Evolutionary conservation across 129 eudicot genomes (phyloP).

Genomic region (Heracleum sosnowskyi): DNA sequence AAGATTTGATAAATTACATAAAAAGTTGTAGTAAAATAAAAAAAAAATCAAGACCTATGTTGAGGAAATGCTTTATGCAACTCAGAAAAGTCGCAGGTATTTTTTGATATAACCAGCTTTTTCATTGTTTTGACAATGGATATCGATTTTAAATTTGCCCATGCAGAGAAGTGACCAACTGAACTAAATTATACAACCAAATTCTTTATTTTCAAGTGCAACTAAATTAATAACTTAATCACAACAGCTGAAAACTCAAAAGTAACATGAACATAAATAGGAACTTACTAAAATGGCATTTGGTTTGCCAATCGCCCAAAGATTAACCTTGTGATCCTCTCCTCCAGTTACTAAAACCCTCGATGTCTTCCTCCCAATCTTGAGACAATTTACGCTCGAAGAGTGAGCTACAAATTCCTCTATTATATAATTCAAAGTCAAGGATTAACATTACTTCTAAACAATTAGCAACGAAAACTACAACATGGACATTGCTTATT

Average conservation of each 20-base stretch:
- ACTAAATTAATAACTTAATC: not conserved
- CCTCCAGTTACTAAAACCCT: constrained; percentile 97
- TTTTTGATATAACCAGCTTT: not conserved
- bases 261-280: not conserved
- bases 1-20: not conserved
- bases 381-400: constrained; percentile 81
- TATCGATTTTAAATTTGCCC: not conserved
- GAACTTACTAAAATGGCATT: constrained; percentile 74
- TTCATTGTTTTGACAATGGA: too few species aligned
- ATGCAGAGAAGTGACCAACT: not conserved
- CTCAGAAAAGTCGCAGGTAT: not conserved
- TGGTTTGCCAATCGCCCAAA: constrained; percentile 98
- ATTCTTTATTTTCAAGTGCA: not conserved
- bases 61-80: constrained; percentile 1
- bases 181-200: not conserved
- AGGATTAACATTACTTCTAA: constrained; percentile 12
- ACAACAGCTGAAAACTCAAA: not conserved
- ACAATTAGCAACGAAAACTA: not conserved
- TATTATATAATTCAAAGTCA: constrained; percentile 20
- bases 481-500: not conserved
- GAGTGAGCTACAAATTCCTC: constrained; percentile 99
- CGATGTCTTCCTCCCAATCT: constrained; percentile 90
- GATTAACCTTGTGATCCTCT: constrained; percentile 98
- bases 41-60: not conserved
- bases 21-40: not conserved